These are phyloP conservation scores for Cicer judaicum DNA, from an alignment of 306 rosid genomes.

Conservation along the genomic window DNA sequence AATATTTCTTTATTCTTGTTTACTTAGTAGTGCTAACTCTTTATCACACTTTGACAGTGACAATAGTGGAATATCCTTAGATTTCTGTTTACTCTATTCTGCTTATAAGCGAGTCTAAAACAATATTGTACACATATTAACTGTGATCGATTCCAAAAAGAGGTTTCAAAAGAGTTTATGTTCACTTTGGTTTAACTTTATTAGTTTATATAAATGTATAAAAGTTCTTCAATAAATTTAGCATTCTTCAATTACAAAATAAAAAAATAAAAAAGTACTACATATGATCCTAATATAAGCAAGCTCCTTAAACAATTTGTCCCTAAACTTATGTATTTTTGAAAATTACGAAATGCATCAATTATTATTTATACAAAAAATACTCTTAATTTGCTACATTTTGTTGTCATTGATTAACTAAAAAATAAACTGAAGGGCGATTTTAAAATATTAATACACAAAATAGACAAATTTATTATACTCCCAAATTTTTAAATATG, in stretches of 20 bases:
- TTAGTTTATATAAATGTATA: not conserved
- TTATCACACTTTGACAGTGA: constrained; percentile 52
- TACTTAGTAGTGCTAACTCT: constrained; percentile 47
- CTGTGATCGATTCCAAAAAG: constrained; percentile 11
- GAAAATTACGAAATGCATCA: no score
- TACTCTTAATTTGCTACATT: no score
- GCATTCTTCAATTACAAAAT: not conserved
- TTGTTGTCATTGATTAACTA: no score
- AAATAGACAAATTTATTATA: no score
- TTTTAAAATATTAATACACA: no score
- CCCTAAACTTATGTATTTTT: no score
- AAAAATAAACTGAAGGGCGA: no score
- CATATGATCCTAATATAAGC: no score
- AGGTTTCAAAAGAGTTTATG: not conserved
- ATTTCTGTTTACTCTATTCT: constrained; percentile 23
- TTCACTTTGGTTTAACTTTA: constrained; percentile 5
- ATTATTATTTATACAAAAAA: no score
- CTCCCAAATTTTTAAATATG: no score
- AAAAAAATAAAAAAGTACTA: no score
- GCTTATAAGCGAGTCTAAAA: constrained; percentile 6
- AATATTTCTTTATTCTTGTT: constrained; percentile 32
- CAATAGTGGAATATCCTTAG: constrained; percentile 7
- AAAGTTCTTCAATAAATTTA: not conserved
- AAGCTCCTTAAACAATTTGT: no score
- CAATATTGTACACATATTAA: not conserved